Conservation (phyloP, 1,139 yeast species). For the Yamadazyma oceani region DNA sequence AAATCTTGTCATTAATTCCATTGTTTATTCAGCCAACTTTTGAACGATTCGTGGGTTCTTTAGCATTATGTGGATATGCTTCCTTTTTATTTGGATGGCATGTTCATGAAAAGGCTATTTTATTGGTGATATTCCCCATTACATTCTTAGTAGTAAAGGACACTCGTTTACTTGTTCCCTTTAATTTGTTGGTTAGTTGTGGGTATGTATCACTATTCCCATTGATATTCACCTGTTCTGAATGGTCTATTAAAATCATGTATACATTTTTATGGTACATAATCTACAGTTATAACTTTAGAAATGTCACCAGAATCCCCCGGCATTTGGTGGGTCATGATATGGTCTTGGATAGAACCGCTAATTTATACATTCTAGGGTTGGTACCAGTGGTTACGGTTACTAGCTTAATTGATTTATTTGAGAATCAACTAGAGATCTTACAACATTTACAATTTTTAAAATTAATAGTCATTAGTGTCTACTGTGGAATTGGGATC, state of each 20-base stretch:
- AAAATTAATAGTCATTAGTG: slow-evolving; percentile 78
- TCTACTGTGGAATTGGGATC: slow-evolving; percentile 84
- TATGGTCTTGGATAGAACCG: slow-evolving; percentile 69
- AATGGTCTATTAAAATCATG: slow-evolving; percentile 72
- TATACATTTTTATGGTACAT: slow-evolving; percentile 87
- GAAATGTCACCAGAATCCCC: slow-evolving; percentile 62
- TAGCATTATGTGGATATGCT: slow-evolving; percentile 88
- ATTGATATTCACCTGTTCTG: slow-evolving; percentile 75
- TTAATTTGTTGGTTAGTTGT: slow-evolving; percentile 65
- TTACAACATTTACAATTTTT: slow-evolving; percentile 65
- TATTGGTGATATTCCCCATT: slow-evolving; percentile 86
- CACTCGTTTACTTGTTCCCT: slow-evolving; percentile 67
- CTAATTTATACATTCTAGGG: slow-evolving; percentile 66
- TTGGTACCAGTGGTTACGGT: slow-evolving; percentile 62
- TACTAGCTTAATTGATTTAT: slow-evolving; percentile 56
- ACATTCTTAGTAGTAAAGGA: slow-evolving; percentile 75
- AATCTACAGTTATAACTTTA: slow-evolving; percentile 69
- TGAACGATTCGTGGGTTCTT: slow-evolving; percentile 76
- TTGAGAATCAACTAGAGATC: slow-evolving; percentile 50
- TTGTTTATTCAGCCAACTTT: slow-evolving; percentile 72
- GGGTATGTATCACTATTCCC: slow-evolving; percentile 92
- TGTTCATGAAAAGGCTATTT: slow-evolving; percentile 94
- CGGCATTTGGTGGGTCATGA: slow-evolving; percentile 41
- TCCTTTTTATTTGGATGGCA: slow-evolving; percentile 98
- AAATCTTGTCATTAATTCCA: slow-evolving; percentile 74